Evolutionary conservation across 2,329 filamentous ascomycete species (phyloP).

Genomic region (Beauveria scarabaeidicola): DNA sequence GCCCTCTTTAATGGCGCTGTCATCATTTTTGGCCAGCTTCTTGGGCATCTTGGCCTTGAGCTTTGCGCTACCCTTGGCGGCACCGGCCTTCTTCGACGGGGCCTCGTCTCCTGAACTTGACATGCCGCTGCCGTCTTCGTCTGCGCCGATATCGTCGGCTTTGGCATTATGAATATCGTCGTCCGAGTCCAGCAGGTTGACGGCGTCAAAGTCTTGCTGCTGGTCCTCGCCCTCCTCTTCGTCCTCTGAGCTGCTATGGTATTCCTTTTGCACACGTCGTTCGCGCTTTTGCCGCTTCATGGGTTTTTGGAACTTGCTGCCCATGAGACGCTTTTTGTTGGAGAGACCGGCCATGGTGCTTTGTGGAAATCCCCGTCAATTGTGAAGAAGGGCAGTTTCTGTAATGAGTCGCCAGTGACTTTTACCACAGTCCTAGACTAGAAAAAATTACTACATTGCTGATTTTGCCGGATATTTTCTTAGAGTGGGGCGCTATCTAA

Average conservation of each 20-base stretch:
- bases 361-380: background rate
- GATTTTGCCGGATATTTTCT: slow-evolving; percentile 8
- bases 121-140: slow-evolving; percentile 27
- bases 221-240: slow-evolving; percentile 25
- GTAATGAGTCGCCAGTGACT: background rate
- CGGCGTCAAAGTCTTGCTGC: slow-evolving; percentile 37
- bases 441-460: background rate
- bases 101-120: slow-evolving; percentile 31
- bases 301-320: slow-evolving; percentile 29
- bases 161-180: slow-evolving; percentile 46
- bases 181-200: slow-evolving; percentile 49
- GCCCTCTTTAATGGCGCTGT: slow-evolving; percentile 23
- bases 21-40: slow-evolving; percentile 27
- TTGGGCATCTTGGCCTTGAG: slow-evolving; percentile 20
- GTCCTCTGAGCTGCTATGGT: slow-evolving; percentile 46
- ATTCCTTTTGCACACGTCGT: slow-evolving; percentile 31
- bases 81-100: slow-evolving; percentile 20
- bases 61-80: slow-evolving; percentile 21
- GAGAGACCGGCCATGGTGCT: slow-evolving; percentile 25
- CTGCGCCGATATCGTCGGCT: slow-evolving; percentile 40
- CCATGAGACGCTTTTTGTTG: slow-evolving; percentile 26
- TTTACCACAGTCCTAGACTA: background rate
- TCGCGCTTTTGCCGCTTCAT: slow-evolving; percentile 43
- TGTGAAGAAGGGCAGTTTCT: background rate
- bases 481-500: background rate